phyloP scores from a whole-genome alignment of 176 grass and related monocot genomes.

The Aegilops sharonensis region DNA sequence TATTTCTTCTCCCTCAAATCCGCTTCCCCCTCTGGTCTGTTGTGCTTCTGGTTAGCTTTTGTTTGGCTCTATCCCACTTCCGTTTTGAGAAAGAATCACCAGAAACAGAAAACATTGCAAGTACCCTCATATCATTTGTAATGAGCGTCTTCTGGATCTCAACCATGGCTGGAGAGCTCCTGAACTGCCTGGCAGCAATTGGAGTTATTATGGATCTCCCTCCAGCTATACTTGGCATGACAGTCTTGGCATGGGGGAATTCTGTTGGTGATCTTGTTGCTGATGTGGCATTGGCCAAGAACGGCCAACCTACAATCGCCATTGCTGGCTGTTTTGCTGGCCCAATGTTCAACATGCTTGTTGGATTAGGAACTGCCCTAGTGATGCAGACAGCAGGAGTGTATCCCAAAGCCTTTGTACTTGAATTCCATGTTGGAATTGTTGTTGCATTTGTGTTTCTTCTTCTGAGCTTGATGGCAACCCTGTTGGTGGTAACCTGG shows the following conservation, averaged over 20 bases:
- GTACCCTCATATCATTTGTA: constrained; percentile 66
- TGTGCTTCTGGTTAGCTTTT: constrained; percentile 63
- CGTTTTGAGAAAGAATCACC: constrained; percentile 60
- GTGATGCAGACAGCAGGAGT: constrained; percentile 77
- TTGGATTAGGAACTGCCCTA: constrained; percentile 74
- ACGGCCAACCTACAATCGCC: constrained; percentile 73
- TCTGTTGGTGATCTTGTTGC: constrained; percentile 87
- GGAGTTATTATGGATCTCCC: constrained; percentile 78
- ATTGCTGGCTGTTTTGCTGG: constrained; percentile 93
- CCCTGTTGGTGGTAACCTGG: constrained; percentile 82
- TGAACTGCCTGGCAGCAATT: constrained; percentile 82
- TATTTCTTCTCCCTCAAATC: constrained; percentile 69
- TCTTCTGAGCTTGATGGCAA: constrained; percentile 84
- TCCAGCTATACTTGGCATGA: constrained; percentile 89
- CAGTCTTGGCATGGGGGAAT: constrained; percentile 92
- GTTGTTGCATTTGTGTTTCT: constrained; percentile 94
- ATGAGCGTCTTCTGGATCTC: constrained; percentile 99
- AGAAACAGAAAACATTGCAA: constrained; percentile 43
- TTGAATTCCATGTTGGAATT: constrained; percentile 76
- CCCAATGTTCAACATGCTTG: constrained; percentile 96
- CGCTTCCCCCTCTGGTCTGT: constrained; percentile 73
- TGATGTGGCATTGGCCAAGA: constrained; percentile 69
- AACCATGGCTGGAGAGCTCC: constrained; percentile 85
- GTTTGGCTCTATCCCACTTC: constrained; percentile 68
- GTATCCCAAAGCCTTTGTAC: constrained; percentile 70